Evolutionary conservation across 2,329 filamentous ascomycete genomes (phyloP).

Genomic region (Pyrenophora teres): DNA sequence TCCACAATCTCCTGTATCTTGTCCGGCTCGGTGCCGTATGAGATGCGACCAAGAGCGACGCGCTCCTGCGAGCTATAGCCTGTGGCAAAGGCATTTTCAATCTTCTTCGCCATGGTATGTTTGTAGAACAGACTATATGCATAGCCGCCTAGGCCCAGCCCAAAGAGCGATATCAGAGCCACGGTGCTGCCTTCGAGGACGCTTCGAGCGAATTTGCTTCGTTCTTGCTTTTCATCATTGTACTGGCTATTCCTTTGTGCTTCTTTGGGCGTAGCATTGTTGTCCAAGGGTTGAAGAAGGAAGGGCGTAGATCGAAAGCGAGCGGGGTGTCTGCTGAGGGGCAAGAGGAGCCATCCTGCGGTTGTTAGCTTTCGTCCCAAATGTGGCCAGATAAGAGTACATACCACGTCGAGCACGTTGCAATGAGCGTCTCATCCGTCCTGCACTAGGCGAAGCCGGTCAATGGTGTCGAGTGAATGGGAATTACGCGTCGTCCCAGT

Average conservation of each 20-base stretch:
- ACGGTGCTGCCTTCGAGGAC: conserved; percentile 44
- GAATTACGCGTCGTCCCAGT: conserved; percentile 5
- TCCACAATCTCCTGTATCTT: conserved; percentile 40
- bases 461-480: background rate
- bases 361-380: conserved; percentile 6
- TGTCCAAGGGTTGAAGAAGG: conserved; percentile 13
- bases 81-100: conserved; percentile 41
- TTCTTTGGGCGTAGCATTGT: background rate
- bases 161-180: conserved; percentile 41
- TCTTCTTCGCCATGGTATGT: conserved; percentile 35
- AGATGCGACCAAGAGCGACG: conserved; percentile 37
- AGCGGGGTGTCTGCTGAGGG: conserved; percentile 27
- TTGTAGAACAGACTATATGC: conserved; percentile 44
- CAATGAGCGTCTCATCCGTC: conserved; percentile 36
- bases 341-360: conserved; percentile 39
- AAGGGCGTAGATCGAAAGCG: conserved; percentile 20
- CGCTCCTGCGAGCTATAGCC: conserved; percentile 44
- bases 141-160: conserved; percentile 41
- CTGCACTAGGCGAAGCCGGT: background rate
- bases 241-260: background rate
- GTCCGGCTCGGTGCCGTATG: conserved; percentile 34
- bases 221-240: conserved; percentile 20
- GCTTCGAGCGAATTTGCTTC: conserved; percentile 38
- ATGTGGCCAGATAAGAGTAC: background rate
- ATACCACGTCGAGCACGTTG: conserved; percentile 27